Evolutionary conservation across 805 yeast species (phyloP).

Genomic region (Lipomyces mesembrius): DNA sequence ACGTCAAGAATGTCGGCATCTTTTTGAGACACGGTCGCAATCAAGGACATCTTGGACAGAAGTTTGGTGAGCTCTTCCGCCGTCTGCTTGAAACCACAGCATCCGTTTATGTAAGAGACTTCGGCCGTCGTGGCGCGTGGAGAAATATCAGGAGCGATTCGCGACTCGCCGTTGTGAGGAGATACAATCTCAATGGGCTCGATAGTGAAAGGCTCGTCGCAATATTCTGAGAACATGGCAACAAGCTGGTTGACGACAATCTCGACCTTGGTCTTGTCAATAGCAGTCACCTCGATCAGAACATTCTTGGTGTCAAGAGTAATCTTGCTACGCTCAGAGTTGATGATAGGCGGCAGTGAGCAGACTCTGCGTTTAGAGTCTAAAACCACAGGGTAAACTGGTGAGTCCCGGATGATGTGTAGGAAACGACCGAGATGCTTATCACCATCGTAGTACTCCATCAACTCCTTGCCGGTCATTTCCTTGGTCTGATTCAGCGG

Average conservation of each 20-base stretch:
- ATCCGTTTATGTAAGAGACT: slow-evolving; percentile 83
- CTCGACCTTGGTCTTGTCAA: slow-evolving; percentile 92
- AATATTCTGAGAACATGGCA: slow-evolving; percentile 93
- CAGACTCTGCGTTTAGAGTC: slow-evolving; percentile 78
- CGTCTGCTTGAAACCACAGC: slow-evolving; percentile 79
- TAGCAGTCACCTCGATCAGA: slow-evolving; percentile 92
- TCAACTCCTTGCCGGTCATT: slow-evolving; percentile 75
- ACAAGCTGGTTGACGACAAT: slow-evolving; percentile 89
- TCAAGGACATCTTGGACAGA: slow-evolving; percentile 79
- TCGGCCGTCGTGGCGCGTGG: slow-evolving; percentile 76
- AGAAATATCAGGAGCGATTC: slow-evolving; percentile 73
- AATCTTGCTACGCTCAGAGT: slow-evolving; percentile 88
- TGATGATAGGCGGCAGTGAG: slow-evolving; percentile 96
- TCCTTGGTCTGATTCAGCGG: slow-evolving; percentile 51
- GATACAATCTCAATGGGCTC: slow-evolving; percentile 90
- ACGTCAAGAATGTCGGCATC: slow-evolving; percentile 63
- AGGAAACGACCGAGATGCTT: slow-evolving; percentile 87
- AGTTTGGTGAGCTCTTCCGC: slow-evolving; percentile 70
- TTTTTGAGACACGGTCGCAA: slow-evolving; percentile 57
- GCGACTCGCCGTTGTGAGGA: slow-evolving; percentile 74
- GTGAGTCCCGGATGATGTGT: slow-evolving; percentile 84
- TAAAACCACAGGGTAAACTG: slow-evolving; percentile 86
- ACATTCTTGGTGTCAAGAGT: slow-evolving; percentile 82
- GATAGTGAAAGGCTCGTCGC: slow-evolving; percentile 71
- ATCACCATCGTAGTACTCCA: slow-evolving; percentile 90